A percentile compares a stretch with the other conserved stretches of the same genome.
These are phyloP conservation scores for Wolfiporia cocos DNA, from an alignment of 1,284 basidiomycete genomes.

Conservation along the genomic window DNA sequence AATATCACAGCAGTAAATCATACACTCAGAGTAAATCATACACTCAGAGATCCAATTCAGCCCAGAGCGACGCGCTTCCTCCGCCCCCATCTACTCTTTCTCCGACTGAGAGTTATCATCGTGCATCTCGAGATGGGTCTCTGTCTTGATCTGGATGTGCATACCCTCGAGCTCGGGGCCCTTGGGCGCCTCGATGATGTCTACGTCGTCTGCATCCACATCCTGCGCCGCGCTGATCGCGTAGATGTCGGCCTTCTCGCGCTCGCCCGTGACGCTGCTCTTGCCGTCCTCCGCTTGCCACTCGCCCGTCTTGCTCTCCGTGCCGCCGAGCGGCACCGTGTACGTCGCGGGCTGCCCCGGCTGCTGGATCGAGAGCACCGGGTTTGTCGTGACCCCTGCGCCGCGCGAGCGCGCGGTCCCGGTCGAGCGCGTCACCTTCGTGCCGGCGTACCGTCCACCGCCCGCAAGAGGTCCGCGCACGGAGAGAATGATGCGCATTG, in stretches of 20 bases:
- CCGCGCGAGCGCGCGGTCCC: slow-evolving; percentile 35
- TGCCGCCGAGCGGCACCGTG: slow-evolving; percentile 62
- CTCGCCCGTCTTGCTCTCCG: slow-evolving; percentile 45
- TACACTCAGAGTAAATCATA: too few species aligned
- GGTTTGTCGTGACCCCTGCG: slow-evolving; percentile 20
- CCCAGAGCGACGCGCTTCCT: too few species aligned
- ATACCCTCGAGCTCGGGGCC: too few species aligned
- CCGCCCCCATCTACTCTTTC: too few species aligned
- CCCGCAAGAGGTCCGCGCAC: slow-evolving; percentile 64
- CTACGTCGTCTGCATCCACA: slow-evolving; percentile 3
- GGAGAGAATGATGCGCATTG: slow-evolving; percentile 74
- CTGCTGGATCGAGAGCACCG: slow-evolving; percentile 29
- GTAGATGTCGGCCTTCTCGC: slow-evolving; percentile 30
- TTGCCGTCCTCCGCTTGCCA: slow-evolving; percentile 45
- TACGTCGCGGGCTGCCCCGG: slow-evolving; percentile 28
- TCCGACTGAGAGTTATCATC: too few species aligned
- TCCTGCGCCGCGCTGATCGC: slow-evolving; percentile 22
- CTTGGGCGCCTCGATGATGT: too few species aligned
- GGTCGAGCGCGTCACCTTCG: slow-evolving; percentile 24
- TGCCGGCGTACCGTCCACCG: slow-evolving; percentile 59
- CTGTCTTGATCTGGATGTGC: too few species aligned
- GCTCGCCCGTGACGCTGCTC: slow-evolving; percentile 45
- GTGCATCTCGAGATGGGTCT: too few species aligned
- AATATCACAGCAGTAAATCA: too few species aligned
- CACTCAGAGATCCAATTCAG: too few species aligned